These are phyloP conservation scores for Zhuliangozyma parablackwelliae DNA, from an alignment of 1,139 yeast species.

Conservation along the genomic window DNA sequence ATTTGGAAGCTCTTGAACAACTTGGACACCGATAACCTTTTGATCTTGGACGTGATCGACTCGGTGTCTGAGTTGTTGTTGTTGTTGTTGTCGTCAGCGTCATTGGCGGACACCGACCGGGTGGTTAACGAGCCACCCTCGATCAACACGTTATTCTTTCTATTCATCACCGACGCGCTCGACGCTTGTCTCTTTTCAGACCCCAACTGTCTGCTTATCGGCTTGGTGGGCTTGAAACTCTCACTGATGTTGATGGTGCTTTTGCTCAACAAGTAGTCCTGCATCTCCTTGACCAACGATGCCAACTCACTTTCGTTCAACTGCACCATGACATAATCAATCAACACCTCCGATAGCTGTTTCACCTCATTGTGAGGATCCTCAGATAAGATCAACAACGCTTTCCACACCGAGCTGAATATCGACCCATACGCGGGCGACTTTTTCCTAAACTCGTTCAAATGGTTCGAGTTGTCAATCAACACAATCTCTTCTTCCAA, in stretches of 20 bases:
- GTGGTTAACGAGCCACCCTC: conserved; percentile 24
- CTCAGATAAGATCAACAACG: conserved; percentile 71
- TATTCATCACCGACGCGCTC: conserved; percentile 23
- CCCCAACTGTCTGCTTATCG: conserved; percentile 25
- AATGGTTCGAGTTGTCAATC: conserved; percentile 54
- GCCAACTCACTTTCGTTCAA: conserved; percentile 67
- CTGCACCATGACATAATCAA: conserved; percentile 67
- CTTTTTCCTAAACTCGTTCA: conserved; percentile 56
- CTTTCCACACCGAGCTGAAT: conserved; percentile 86
- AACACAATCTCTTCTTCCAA: conserved; percentile 75
- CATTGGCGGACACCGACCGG: conserved; percentile 31
- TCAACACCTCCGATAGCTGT: conserved; percentile 65
- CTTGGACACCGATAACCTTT: conserved; percentile 37
- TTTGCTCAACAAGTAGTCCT: conserved; percentile 55
- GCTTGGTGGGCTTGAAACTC: conserved; percentile 33
- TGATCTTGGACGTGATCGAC: conserved; percentile 35
- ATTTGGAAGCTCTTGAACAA: conserved; percentile 41
- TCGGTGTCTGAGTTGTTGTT: conserved; percentile 24
- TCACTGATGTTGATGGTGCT: conserved; percentile 40
- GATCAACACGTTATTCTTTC: conserved; percentile 27
- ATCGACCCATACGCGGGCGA: conserved; percentile 82
- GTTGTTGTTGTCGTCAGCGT: conserved; percentile 9
- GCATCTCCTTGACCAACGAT: conserved; percentile 60
- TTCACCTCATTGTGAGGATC: conserved; percentile 89
- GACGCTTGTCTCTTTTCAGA: conserved; percentile 28